Base-by-base conservation (phyloP, 2,329 filamentous ascomycete genomes). In the Knoxdaviesia proteae region DNA sequence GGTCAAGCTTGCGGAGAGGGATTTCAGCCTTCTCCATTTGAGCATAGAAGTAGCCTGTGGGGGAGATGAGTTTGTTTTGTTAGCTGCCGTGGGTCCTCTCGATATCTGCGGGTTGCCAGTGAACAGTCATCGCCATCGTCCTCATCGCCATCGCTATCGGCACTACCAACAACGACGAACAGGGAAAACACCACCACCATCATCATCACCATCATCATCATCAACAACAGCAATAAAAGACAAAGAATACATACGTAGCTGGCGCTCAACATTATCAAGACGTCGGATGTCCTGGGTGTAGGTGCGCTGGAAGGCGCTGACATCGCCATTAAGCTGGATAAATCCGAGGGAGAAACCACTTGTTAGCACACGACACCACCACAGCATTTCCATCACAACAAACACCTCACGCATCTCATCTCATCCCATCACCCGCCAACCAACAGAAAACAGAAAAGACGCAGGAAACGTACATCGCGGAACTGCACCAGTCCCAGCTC, bases 231-330 rank as follows among this genome's bases (percentile, higher is more conserved):
- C n/a, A n/a, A n/a, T 20, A 20, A 20, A 20, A 20, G 20, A 20
- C 20, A 20, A 20, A 20, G 20, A 20, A 3, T 47, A 70, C 82
- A 59, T 80, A 87, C 84, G 84, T 53, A 98, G 77, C 62, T 98
- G 90, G 58, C 90, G 77, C 65, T 98, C 90, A 48, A 96, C 86
- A 70, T 98, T 98, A 61, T 98, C 90, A 46, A 98, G 77, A 49
- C 90, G 78, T 56, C 92, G 80, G 51, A 98, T 96, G 64, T 98
- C 90, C 56, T 94, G 87, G 11, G 90, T 98, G 53, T 94, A 98
- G 42, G 88, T 94, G 45, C 90, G 73, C 62, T 98, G 92, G 61
- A 98, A 98, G 52, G 90, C 88, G 52, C 79, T 90, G 48, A 84
- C 80, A 46, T 94, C 80, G 49, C 83, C 76, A 61, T 98, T 98